phyloP scores from a whole-genome alignment of 352 stramenopile genomes.

The Phytophthora rubi region DNA sequence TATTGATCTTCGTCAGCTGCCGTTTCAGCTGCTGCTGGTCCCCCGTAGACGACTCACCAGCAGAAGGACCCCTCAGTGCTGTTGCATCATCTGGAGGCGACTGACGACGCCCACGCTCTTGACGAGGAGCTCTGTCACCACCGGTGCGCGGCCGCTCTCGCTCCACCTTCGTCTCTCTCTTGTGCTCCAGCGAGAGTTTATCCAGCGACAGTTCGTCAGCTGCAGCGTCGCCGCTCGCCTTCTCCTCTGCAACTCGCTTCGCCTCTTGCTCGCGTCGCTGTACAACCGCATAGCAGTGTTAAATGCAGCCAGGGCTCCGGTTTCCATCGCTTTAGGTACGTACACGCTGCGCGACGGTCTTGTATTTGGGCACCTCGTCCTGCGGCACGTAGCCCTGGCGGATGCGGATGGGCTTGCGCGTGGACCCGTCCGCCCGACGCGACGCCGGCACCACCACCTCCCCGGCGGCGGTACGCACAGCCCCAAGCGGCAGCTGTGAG shows the following conservation, averaged over 20 bases:
- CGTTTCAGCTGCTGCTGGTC: constrained; percentile 45
- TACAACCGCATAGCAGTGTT: neutral
- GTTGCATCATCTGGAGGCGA: neutral
- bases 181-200: constrained; percentile 42
- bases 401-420: constrained; percentile 83
- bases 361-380: constrained; percentile 85
- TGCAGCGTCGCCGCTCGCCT: neutral
- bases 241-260: constrained; percentile 18
- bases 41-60: constrained; percentile 2
- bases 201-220: constrained; percentile 38
- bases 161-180: constrained; percentile 10
- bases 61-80: neutral
- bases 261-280: constrained; percentile 34
- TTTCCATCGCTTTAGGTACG: neutral
- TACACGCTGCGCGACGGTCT: constrained; percentile 71
- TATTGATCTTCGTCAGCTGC: constrained; percentile 64
- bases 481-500: constrained; percentile 57
- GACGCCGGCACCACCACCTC: constrained; percentile 72
- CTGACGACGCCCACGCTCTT: constrained; percentile 1
- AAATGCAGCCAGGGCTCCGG: neutral
- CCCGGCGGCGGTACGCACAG: constrained; percentile 65
- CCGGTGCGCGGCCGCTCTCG: constrained; percentile 2
- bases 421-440: constrained; percentile 69
- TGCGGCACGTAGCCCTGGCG: constrained; percentile 82
- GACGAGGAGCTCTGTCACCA: neutral